Conservation (phyloP, 495 filamentous ascomycete genomes). For the Monascus purpureus region DNA sequence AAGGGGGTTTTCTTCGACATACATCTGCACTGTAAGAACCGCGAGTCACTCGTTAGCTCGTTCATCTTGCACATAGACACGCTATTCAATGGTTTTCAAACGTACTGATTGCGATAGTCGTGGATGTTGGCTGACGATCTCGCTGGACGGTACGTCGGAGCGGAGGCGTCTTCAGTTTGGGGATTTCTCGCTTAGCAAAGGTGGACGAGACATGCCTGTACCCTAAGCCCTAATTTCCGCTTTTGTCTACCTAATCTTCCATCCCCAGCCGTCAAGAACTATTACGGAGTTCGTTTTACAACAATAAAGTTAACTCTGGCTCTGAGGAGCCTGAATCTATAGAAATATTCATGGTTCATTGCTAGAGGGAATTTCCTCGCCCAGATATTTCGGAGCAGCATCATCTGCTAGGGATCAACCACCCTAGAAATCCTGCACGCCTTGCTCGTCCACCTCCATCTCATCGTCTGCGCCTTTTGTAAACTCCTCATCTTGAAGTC, state of each 20-base stretch:
- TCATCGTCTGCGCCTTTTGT: slow-evolving; percentile 9
- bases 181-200: slow-evolving; percentile 34
- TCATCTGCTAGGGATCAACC: no score
- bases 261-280: no score
- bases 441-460: slow-evolving; percentile 10
- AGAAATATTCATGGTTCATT: no score
- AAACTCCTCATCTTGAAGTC: slow-evolving; percentile 7
- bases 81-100: slow-evolving; percentile 9
- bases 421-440: no score
- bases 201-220: slow-evolving; percentile 14
- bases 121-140: slow-evolving; percentile 34
- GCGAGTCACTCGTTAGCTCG: slow-evolving; percentile 17
- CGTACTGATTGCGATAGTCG: slow-evolving; percentile 48
- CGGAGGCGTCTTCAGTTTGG: slow-evolving; percentile 32
- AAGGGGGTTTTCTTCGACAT: slow-evolving; percentile 20
- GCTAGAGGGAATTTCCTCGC: no score
- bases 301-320: no score
- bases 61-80: no score
- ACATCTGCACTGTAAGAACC: slow-evolving; percentile 63
- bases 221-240: slow-evolving; percentile 27
- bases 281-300: no score
- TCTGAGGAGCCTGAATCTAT: no score
- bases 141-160: slow-evolving; percentile 28
- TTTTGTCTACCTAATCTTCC: slow-evolving; percentile 8
- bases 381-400: no score